A percentile compares a stretch with the other conserved stretches of the same genome.
phyloP scores from a whole-genome alignment of 345 rosid genomes.

The Camelina laxa region DNA sequence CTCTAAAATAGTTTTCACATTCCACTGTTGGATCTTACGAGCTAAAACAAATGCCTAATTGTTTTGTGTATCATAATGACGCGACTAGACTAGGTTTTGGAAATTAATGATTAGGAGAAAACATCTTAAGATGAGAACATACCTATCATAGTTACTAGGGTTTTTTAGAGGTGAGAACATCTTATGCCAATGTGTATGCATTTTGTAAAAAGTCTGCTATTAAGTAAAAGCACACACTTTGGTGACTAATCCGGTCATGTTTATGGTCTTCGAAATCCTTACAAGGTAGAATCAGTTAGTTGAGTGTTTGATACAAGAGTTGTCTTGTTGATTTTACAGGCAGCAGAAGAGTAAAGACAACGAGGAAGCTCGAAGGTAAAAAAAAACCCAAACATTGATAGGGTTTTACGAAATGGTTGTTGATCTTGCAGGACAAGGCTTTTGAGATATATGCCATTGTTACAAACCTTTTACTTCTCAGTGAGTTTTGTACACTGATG shows the following conservation, averaged over 20 bases:
- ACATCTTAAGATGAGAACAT: no score
- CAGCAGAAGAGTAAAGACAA: conserved; percentile 32
- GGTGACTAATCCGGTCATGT: neutral
- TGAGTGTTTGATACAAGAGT: neutral
- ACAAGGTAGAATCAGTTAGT: conserved; percentile 5
- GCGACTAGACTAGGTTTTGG: neutral
- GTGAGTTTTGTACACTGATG: conserved; percentile 35
- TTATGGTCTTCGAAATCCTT: neutral
- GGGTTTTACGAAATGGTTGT: conserved; percentile 23
- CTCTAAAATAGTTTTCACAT: neutral
- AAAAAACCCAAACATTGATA: conserved; percentile 33
- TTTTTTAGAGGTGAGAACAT: conserved; percentile 6
- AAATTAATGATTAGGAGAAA: neutral
- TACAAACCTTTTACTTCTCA: conserved; percentile 15
- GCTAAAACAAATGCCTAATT: neutral
- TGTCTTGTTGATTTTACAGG: conserved; percentile 26
- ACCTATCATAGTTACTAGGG: neutral
- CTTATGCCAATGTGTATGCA: neutral
- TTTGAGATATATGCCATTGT: conserved; percentile 23
- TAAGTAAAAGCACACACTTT: neutral
- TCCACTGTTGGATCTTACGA: neutral
- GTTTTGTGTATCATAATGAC: neutral
- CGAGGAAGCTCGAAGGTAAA: conserved; percentile 2
- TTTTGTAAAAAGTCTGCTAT: neutral
- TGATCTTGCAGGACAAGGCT: conserved; percentile 33